phyloP scores from a whole-genome alignment of 2,329 filamentous ascomycete genomes.

The Claviceps pusilla region DNA sequence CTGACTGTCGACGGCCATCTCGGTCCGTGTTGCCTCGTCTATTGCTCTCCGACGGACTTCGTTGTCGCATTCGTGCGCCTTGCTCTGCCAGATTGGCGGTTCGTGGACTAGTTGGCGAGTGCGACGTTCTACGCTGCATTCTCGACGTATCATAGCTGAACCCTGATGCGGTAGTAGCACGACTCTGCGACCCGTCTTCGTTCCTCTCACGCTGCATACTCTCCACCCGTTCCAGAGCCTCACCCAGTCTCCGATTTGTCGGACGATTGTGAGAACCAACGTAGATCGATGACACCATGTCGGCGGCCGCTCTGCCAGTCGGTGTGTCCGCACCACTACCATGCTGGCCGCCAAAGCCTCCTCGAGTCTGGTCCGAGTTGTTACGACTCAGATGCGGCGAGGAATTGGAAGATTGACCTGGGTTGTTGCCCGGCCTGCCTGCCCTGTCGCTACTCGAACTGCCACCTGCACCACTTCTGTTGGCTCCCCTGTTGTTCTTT shows the following conservation, averaged over 20 bases:
- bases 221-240: slow-evolving; percentile 17
- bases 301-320: slow-evolving; percentile 4
- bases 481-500: slow-evolving; percentile 13
- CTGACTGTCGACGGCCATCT: slow-evolving; percentile 18
- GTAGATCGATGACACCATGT: slow-evolving; percentile 8
- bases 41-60: slow-evolving; percentile 24
- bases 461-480: slow-evolving; percentile 3
- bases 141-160: slow-evolving; percentile 20
- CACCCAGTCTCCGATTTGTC: slow-evolving; percentile 14
- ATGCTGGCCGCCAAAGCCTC: background rate
- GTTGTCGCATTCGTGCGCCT: slow-evolving; percentile 21
- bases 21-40: slow-evolving; percentile 16
- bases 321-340: slow-evolving; percentile 2
- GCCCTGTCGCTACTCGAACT: background rate
- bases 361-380: slow-evolving; percentile 1
- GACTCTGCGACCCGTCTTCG: slow-evolving; percentile 10
- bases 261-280: slow-evolving; percentile 14
- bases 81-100: slow-evolving; percentile 14
- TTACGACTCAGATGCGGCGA: background rate
- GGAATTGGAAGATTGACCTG: background rate
- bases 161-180: slow-evolving; percentile 12
- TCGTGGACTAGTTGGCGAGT: slow-evolving; percentile 23
- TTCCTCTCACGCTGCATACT: slow-evolving; percentile 13
- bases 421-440: background rate
- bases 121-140: slow-evolving; percentile 22